Base-by-base conservation (phyloP, 352 stramenopile species). In the Pythium dissimile region DNA sequence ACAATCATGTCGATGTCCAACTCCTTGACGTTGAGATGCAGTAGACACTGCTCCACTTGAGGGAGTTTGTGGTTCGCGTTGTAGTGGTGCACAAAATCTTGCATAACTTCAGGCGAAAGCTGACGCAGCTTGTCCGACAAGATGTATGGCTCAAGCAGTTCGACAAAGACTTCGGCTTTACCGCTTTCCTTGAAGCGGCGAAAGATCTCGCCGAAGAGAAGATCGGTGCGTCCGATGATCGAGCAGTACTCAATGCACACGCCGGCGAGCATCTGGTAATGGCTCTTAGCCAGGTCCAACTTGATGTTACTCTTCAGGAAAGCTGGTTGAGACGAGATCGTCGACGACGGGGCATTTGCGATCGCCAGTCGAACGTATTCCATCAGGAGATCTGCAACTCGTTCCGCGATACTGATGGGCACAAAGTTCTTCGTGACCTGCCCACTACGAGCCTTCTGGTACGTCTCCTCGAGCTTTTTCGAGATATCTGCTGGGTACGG, bases 201-300 rank as follows among this genome's bases (percentile, higher is more conserved):
- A 60, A 91, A 96, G 48, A 96, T 95, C 38, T 94, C 85, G 12
- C 80, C 84, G 57, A 96, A 96, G 5, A 96, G 64, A 42, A 96
- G 54, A 54, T 96, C 87, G 0, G 81, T 92, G 11, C 84, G 78
- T 0, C 82, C 79, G 0, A 95, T 96, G 4, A 94, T 88, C 27
- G 95, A 80, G 57, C 93, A 98, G 59, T 95, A 98, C 66, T 98
- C 95, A 24, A 98, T 95, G 52, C 90, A 97, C n/a, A 98, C 94
- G 30, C 90, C 90, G 18, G 90, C 94, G 24, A 98, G 73, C 92
- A 98, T 98, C 62, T 98, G 89, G 66, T 97, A 98, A 69, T 98
- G 94, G 51, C 86, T 97, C 71, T 96, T 88, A 1, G 91, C 83
- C 48, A 98, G 70, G 70, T 97, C 88, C 21, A 96, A 67, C 57